A percentile compares a stretch with the other conserved stretches of the same genome.
These are phyloP conservation scores for Prunus padus DNA, from an alignment of 306 rosid genomes.

Conservation along the genomic window DNA sequence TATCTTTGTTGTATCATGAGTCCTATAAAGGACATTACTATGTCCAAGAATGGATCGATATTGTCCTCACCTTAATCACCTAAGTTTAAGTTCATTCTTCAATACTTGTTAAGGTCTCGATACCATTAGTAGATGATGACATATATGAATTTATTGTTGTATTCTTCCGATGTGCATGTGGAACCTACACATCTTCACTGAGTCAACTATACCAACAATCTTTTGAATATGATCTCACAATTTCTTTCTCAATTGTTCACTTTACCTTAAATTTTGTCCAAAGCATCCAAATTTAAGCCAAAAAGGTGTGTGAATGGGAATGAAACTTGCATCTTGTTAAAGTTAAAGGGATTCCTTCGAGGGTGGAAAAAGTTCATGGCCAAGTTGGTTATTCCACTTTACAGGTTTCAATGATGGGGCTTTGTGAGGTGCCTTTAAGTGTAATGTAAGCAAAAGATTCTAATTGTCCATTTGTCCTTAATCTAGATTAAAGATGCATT, in stretches of 20 bases:
- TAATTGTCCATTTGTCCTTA: slow-evolving; percentile 8
- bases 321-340: slow-evolving; percentile 25
- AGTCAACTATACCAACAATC: background rate
- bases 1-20: too few relatives aligned
- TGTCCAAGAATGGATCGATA: too few relatives aligned
- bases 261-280: slow-evolving; percentile 19
- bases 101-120: too few relatives aligned
- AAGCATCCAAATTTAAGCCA: slow-evolving; percentile 26
- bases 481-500: background rate
- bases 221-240: background rate
- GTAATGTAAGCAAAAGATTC: slow-evolving; percentile 34
- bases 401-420: slow-evolving; percentile 39
- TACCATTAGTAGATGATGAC: too few relatives aligned
- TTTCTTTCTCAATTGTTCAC: slow-evolving; percentile 22
- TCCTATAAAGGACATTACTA: too few relatives aligned
- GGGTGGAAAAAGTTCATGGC: slow-evolving; percentile 30
- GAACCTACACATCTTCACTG: background rate
- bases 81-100: too few relatives aligned
- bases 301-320: slow-evolving; percentile 55
- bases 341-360: slow-evolving; percentile 33
- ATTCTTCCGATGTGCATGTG: too few relatives aligned
- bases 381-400: slow-evolving; percentile 35
- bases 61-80: too few relatives aligned
- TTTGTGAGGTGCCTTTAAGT: slow-evolving; percentile 23
- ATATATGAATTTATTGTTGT: too few relatives aligned